Base-by-base conservation (phyloP, 148 eudicot species). In the Pouteria glomerata region DNA sequence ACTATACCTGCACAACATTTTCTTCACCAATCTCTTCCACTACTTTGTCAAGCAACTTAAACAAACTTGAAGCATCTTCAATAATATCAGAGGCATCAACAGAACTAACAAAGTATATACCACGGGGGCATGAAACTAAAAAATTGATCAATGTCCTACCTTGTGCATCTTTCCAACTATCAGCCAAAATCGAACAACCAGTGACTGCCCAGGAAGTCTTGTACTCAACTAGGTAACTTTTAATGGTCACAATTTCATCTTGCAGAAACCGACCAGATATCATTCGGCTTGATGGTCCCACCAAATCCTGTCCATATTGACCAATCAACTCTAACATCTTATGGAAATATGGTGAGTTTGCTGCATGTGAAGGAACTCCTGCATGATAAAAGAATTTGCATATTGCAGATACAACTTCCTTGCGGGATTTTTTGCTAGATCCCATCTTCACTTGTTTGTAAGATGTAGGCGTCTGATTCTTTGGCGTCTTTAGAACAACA, bases 11-110 rank as follows among this genome's bases (percentile, higher is more conserved):
- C 66, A 90, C 86, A 68, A 93, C 88, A 57, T 93, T 89, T 77
- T 89, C 98, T 79, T 89, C 98, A 14, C 98, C 97, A 83, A 89
- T 79, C 61, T 90, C 97, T 69, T 93, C 97, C 65, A 93, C 95
- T 71, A 90, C 89, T 81, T 80, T 78, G 81, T 93, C 97, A 65
- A 93, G 90, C 78, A 93, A 80, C 30, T 85, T 85, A 64, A 85
- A 90, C 55, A 93, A 82, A 77, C 66, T 76, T 63, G 85, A 45
- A 29, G 92, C 83, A 76, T 91, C 89, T 47, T 89, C 98, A 66
- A 82, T 59, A 64, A 84, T 33, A 39, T 88, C 88, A 34, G 98
- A 85, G 77, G 84, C 95, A 90, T 93, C 97, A 71, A 86, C 89
- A 69, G 86, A 83, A 71, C 82, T 76, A 31, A 88, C 85, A 85